phyloP scores from a whole-genome alignment of 441 rosid species.

The Biscutella laevigata region DNA sequence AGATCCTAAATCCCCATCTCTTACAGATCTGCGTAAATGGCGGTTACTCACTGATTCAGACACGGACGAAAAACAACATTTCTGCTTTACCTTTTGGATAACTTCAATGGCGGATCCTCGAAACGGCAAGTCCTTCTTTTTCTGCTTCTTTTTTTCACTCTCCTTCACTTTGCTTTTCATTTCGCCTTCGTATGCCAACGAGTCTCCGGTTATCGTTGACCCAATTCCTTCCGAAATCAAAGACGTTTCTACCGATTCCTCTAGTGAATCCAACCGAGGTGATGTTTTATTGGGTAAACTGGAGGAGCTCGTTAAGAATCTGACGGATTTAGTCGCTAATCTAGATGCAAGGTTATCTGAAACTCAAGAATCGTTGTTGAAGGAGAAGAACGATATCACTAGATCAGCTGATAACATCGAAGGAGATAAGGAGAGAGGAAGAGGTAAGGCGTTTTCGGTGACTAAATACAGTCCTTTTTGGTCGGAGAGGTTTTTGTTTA shows the following conservation, averaged over 20 bases:
- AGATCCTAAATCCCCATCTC: conserved; percentile 15
- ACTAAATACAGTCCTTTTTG: conserved; percentile 70
- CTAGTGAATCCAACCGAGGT: conserved; percentile 27
- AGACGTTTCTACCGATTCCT: conserved; percentile 8
- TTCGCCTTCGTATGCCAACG: conserved; percentile 12
- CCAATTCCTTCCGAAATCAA: too few species aligned
- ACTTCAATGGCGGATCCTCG: conserved; percentile 16
- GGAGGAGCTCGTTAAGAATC: conserved; percentile 64
- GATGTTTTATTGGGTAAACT: conserved; percentile 46
- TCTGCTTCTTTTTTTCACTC: neutral
- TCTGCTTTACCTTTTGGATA: neutral
- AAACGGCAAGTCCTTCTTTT: conserved; percentile 23
- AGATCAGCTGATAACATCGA: conserved; percentile 17
- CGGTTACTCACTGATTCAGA: conserved; percentile 24
- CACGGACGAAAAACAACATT: neutral
- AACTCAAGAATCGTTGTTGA: conserved; percentile 11
- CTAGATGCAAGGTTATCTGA: conserved; percentile 51
- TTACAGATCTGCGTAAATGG: conserved; percentile 20
- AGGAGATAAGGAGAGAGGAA: conserved; percentile 16
- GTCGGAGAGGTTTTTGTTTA: conserved; percentile 88
- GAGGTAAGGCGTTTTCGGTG: conserved; percentile 40
- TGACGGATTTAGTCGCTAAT: conserved; percentile 51
- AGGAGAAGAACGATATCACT: conserved; percentile 24
- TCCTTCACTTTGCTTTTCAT: conserved; percentile 12
- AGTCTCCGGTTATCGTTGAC: conserved; percentile 8